Percentiles rank a stretch among this genome's conserved stretches.
Evolutionary conservation across 2,329 filamentous ascomycete species (phyloP).

Genomic region (Alternaria sp.): DNA sequence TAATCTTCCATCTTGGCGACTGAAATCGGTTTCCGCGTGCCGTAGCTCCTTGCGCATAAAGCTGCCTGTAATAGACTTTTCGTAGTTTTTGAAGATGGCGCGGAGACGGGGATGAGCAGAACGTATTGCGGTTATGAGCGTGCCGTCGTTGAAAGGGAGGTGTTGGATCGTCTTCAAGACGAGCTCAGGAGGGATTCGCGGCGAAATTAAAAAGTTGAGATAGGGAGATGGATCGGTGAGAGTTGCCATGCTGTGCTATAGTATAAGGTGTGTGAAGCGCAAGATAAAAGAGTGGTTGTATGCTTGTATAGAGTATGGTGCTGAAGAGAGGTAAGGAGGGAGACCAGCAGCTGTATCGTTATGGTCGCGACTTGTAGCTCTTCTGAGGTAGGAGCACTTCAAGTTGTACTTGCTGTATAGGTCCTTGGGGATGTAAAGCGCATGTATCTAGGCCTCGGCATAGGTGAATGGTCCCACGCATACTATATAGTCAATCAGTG

Average conservation of each 20-base stretch:
- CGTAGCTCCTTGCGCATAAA: slow-evolving; percentile 38
- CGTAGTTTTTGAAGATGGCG: slow-evolving; percentile 32
- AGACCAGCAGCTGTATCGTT: not conserved
- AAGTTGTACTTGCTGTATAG: not conserved
- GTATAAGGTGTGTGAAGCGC: not conserved
- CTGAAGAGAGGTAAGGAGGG: not conserved
- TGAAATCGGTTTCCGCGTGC: slow-evolving; percentile 41
- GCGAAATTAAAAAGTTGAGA: slow-evolving; percentile 22
- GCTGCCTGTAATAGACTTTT: slow-evolving; percentile 33
- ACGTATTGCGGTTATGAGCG: slow-evolving; percentile 26
- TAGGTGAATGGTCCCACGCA: not conserved
- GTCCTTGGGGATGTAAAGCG: not conserved
- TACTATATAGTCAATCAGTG: slow-evolving; percentile 21
- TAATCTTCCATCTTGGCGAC: slow-evolving; percentile 15
- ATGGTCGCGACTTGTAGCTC: not conserved
- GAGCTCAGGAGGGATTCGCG: slow-evolving; percentile 37
- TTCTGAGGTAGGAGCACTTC: slow-evolving; percentile 6
- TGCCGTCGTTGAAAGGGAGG: slow-evolving; percentile 36
- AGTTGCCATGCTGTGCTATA: slow-evolving; percentile 22
- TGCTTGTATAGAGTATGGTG: not conserved
- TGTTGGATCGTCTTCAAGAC: slow-evolving; percentile 38
- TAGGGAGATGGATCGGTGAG: not conserved
- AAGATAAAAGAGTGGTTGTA: not conserved
- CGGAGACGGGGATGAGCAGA: slow-evolving; percentile 29
- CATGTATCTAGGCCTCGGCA: not conserved